Evolutionary conservation across 805 yeast genomes (phyloP).

Genomic region (Ogataea methylovora): DNA sequence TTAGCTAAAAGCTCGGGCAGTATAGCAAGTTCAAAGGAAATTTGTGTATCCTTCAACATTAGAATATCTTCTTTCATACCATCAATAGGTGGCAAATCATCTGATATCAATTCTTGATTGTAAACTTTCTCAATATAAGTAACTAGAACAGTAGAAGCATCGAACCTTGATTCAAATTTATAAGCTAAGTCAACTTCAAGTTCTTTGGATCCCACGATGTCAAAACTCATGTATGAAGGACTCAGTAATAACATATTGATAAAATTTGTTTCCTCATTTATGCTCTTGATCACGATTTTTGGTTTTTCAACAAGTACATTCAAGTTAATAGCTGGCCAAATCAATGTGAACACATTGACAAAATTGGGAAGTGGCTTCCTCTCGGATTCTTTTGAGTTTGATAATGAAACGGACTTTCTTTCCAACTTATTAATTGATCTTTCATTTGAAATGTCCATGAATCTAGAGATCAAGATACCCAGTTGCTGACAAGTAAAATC

Average conservation of each 20-base stretch:
- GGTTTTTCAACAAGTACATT: conserved; percentile 22
- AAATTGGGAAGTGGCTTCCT: no score
- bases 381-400: background rate
- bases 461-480: conserved; percentile 21
- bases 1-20: no score
- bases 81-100: conserved; percentile 15
- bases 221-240: conserved; percentile 16
- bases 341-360: background rate
- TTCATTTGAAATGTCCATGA: conserved; percentile 1
- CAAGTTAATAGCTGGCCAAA: conserved; percentile 14
- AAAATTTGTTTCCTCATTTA: conserved; percentile 2
- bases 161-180: conserved; percentile 8
- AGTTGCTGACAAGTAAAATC: conserved; percentile 35
- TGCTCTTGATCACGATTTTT: conserved; percentile 14
- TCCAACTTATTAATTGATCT: conserved; percentile 1
- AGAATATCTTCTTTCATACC: no score
- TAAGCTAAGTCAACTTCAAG: background rate
- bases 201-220: conserved; percentile 4
- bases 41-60: no score
- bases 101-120: conserved; percentile 8
- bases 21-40: no score
- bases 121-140: conserved; percentile 17
- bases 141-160: conserved; percentile 13
- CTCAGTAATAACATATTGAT: conserved; percentile 13
- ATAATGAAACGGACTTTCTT: background rate